Conservation (phyloP, 441 rosid genomes). For the Aquilaria agallochum region DNA sequence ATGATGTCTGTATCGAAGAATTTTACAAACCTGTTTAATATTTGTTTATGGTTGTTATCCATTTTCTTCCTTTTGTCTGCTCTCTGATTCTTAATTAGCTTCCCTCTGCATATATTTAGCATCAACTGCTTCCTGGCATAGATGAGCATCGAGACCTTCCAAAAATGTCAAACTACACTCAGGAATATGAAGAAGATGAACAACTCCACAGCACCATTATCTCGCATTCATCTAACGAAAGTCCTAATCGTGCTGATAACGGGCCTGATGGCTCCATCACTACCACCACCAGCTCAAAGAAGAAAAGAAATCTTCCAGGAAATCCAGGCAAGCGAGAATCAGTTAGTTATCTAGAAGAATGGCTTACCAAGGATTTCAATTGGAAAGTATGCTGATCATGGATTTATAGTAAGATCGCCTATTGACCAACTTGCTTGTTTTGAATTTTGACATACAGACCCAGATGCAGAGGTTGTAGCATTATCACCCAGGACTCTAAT, state of each 20-base stretch:
- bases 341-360: too few relatives aligned
- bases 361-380: too few relatives aligned
- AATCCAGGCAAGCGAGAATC: constrained; percentile 44
- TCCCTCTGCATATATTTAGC: constrained; percentile 20
- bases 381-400: not conserved
- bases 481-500: constrained; percentile 56
- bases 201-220: constrained; percentile 31
- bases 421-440: not conserved
- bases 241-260: constrained; percentile 32
- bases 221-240: constrained; percentile 37
- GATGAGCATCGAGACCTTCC: not conserved
- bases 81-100: constrained; percentile 11
- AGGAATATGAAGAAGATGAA: constrained; percentile 47
- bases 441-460: constrained; percentile 32
- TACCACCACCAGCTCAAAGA: constrained; percentile 25
- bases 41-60: constrained; percentile 22
- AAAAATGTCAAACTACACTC: constrained; percentile 47
- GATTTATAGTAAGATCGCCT: not conserved
- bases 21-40: constrained; percentile 20
- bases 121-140: constrained; percentile 11
- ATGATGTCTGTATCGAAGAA: constrained; percentile 24
- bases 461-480: constrained; percentile 57
- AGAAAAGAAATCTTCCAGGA: constrained; percentile 58
- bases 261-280: constrained; percentile 27
- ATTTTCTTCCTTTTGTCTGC: constrained; percentile 29